Percentiles rank a stretch among this genome's conserved stretches.
These are phyloP conservation scores for Incumbomyces delicatus DNA, from an alignment of 2,329 filamentous ascomycete genomes.

Conservation along the genomic window DNA sequence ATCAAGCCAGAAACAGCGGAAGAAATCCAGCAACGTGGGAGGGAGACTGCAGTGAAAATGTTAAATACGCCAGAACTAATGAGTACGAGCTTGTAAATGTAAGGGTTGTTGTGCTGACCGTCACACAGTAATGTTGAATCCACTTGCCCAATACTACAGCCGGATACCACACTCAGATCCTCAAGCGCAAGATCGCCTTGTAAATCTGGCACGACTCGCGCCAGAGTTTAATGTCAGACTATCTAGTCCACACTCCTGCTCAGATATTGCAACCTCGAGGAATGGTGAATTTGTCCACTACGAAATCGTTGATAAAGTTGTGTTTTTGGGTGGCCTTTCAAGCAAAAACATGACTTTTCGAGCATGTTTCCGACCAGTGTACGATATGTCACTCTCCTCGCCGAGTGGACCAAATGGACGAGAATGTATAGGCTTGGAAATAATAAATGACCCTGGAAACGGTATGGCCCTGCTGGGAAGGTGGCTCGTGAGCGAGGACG, in stretches of 20 bases:
- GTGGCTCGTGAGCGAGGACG: conserved; percentile 4
- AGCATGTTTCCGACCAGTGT: conserved; percentile 5
- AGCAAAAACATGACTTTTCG: conserved; percentile 12
- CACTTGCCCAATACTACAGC: conserved; percentile 11
- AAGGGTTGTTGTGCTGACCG: conserved; percentile 7
- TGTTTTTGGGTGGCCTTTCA: conserved; percentile 9
- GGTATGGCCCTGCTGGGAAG: conserved; percentile 9
- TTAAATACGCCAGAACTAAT: conserved; percentile 12
- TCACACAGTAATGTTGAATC: conserved; percentile 7
- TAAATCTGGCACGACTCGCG: conserved; percentile 5
- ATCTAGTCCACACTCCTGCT: neutral
- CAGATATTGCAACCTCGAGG: neutral
- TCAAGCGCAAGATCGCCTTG: conserved; percentile 8
- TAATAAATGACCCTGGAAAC: conserved; percentile 17
- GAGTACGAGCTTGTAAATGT: conserved; percentile 7
- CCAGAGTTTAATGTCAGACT: neutral
- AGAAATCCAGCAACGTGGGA: conserved; percentile 11
- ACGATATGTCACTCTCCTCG: neutral
- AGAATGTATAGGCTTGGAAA: conserved; percentile 15
- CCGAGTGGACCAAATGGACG: conserved; percentile 1
- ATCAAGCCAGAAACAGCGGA: conserved; percentile 5
- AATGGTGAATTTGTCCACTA: conserved; percentile 14
- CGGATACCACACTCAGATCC: conserved; percentile 7
- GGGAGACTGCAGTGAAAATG: conserved; percentile 12
- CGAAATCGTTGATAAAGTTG: conserved; percentile 19